A percentile compares a stretch with the other conserved stretches of the same genome.
phyloP scores from a whole-genome alignment of 2,329 filamentous ascomycete genomes.

The Hypoxylon rubiginosum region DNA sequence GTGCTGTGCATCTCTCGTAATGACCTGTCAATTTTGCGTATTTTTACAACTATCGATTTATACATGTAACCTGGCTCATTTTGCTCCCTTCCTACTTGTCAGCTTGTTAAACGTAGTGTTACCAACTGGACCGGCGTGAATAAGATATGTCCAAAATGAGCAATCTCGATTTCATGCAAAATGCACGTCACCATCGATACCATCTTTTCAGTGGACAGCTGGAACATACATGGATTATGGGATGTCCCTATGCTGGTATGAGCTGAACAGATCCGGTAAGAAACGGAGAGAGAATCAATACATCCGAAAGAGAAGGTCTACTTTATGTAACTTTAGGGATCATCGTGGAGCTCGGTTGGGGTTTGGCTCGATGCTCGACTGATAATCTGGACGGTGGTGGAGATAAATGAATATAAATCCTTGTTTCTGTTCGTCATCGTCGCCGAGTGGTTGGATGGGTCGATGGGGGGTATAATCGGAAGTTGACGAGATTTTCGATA shows the following conservation, averaged over 20 bases:
- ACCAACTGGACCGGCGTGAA: neutral
- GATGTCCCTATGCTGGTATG: conserved; percentile 18
- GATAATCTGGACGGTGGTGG: conserved; percentile 26
- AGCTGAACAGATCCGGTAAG: conserved; percentile 27
- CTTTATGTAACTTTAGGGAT: conserved; percentile 25
- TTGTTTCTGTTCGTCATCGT: conserved; percentile 28
- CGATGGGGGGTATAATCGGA: conserved; percentile 27
- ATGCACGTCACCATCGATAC: conserved; percentile 39
- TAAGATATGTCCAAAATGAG: conserved; percentile 11
- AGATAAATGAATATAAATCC: conserved; percentile 23
- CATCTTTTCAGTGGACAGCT: conserved; percentile 18
- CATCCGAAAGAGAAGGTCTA: conserved; percentile 28
- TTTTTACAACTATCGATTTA: neutral
- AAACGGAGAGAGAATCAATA: conserved; percentile 28
- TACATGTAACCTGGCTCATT: neutral
- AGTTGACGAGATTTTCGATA: conserved; percentile 22
- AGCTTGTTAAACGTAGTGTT: neutral
- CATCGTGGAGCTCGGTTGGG: conserved; percentile 23
- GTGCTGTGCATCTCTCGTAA: conserved; percentile 36
- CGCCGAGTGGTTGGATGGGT: conserved; percentile 33
- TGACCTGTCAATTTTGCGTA: conserved; percentile 31
- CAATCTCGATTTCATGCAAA: conserved; percentile 40
- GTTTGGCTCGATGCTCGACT: conserved; percentile 22
- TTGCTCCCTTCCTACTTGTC: neutral
- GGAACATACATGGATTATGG: neutral